These are phyloP conservation scores for Candida krabiensis DNA, from an alignment of 805 yeast species.

Conservation along the genomic window DNA sequence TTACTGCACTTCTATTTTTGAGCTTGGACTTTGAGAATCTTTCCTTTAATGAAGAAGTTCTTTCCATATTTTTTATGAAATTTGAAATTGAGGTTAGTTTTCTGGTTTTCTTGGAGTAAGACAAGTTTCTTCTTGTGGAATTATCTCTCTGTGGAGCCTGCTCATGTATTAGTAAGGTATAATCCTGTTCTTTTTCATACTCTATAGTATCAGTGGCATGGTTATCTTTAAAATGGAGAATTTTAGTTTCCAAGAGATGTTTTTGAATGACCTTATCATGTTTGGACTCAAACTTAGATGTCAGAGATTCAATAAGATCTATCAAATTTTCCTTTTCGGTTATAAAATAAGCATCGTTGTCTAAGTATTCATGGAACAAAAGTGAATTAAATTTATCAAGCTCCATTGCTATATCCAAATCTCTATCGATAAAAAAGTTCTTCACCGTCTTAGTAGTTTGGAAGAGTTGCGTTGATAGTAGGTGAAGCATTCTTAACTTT, in stretches of 20 bases:
- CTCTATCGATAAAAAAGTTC: slow-evolving; percentile 51
- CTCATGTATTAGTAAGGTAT: slow-evolving; percentile 4
- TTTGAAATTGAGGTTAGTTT: slow-evolving; percentile 31
- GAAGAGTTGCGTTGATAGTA: slow-evolving; percentile 58
- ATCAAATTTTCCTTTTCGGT: slow-evolving; percentile 70
- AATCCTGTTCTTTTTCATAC: slow-evolving; percentile 13
- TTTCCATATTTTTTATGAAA: slow-evolving; percentile 54
- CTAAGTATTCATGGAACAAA: slow-evolving; percentile 66
- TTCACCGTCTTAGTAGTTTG: slow-evolving; percentile 65
- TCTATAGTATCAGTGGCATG: slow-evolving; percentile 14
- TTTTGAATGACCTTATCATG: slow-evolving; percentile 37
- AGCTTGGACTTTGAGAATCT: slow-evolving; percentile 19
- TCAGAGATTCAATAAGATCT: slow-evolving; percentile 45
- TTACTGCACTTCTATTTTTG: slow-evolving; percentile 3
- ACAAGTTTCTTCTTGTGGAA: slow-evolving; percentile 13
- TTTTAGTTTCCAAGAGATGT: slow-evolving; percentile 32
- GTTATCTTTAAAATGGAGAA: slow-evolving; percentile 24
- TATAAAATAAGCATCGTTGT: slow-evolving; percentile 67
- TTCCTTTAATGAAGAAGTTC: slow-evolving; percentile 37
- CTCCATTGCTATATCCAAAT: slow-evolving; percentile 44
- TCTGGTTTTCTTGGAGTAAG: slow-evolving; percentile 21
- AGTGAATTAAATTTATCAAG: slow-evolving; percentile 76
- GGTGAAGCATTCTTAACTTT: slow-evolving; percentile 72
- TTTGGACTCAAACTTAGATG: slow-evolving; percentile 44
- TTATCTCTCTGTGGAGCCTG: slow-evolving; percentile 12